Evolutionary conservation across 768 basidiomycete genomes (phyloP).

Genomic region (Scleroderma bovista): DNA sequence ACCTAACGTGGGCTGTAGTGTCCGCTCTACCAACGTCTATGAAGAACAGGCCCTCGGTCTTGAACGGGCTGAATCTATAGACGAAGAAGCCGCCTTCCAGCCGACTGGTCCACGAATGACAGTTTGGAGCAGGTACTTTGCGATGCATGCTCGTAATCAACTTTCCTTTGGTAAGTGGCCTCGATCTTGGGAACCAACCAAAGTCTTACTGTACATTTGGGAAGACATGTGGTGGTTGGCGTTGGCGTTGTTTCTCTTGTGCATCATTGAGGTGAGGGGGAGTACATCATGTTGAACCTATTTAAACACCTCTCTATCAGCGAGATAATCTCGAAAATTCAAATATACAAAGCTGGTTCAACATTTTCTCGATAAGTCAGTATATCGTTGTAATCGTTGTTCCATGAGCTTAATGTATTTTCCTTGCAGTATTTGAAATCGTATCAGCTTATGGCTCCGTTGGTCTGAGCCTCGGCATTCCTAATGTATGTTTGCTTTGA

Average conservation of each 20-base stretch:
- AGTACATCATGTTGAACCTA: neutral
- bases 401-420: neutral
- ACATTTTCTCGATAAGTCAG: slow-evolving; percentile 74
- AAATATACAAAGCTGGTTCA: slow-evolving; percentile 64
- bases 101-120: slow-evolving; percentile 45
- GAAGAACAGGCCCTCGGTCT: slow-evolving; percentile 90
- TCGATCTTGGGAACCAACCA: neutral
- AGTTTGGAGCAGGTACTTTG: slow-evolving; percentile 72
- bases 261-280: slow-evolving; percentile 79
- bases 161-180: slow-evolving; percentile 74
- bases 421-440: slow-evolving; percentile 66
- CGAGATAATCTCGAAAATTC: slow-evolving; percentile 52
- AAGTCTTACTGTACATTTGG: slow-evolving; percentile 1
- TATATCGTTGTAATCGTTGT: slow-evolving; percentile 6
- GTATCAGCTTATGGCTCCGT: slow-evolving; percentile 87
- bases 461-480: slow-evolving; percentile 85
- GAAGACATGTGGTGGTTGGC: slow-evolving; percentile 96
- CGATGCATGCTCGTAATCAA: slow-evolving; percentile 80
- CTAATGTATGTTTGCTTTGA: slow-evolving; percentile 45
- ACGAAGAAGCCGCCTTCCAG: slow-evolving; percentile 39
- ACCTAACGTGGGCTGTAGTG: slow-evolving; percentile 36
- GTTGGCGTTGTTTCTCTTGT: slow-evolving; percentile 79
- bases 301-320: slow-evolving; percentile 32
- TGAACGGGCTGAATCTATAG: slow-evolving; percentile 48
- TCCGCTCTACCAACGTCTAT: slow-evolving; percentile 91